Evolutionary conservation across 2,329 filamentous ascomycete species (phyloP).

Genomic region (Monilinia fructicola): DNA sequence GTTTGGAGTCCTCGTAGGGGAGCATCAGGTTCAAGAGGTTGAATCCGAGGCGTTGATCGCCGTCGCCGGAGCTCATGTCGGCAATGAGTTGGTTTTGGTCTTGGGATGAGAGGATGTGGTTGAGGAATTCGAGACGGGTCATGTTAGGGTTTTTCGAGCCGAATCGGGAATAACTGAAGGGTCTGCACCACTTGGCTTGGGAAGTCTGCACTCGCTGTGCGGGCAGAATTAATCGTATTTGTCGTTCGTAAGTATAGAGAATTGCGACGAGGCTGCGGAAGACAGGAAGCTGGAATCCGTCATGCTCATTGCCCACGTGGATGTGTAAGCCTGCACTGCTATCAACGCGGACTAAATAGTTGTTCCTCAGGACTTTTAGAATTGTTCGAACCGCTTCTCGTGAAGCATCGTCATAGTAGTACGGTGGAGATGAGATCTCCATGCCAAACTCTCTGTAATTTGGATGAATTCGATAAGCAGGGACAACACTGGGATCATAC

Average conservation of each 20-base stretch:
- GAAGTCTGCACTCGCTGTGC: not conserved
- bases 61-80: not conserved
- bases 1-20: not conserved
- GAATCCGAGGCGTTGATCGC: not conserved
- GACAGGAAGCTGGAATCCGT: slow-evolving; percentile 31
- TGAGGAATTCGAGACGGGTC: slow-evolving; percentile 1
- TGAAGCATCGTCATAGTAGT: slow-evolving; percentile 7
- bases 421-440: slow-evolving; percentile 16
- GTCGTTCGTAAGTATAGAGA: slow-evolving; percentile 36
- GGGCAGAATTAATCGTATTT: slow-evolving; percentile 24
- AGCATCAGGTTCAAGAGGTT: not conserved
- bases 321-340: slow-evolving; percentile 37
- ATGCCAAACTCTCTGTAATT: slow-evolving; percentile 4
- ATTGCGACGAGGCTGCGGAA: slow-evolving; percentile 38
- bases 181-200: not conserved
- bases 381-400: slow-evolving; percentile 20
- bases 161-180: not conserved
- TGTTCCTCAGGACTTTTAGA: slow-evolving; percentile 20
- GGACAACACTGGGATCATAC: not conserved
- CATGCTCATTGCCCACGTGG: slow-evolving; percentile 38
- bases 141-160: no score
- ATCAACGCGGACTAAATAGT: slow-evolving; percentile 35
- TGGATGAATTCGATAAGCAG: not conserved
- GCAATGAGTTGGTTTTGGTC: not conserved
- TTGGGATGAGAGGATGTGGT: not conserved